Percentiles rank a stretch among this genome's conserved stretches.
These are phyloP conservation scores for Sinapis alba DNA, from an alignment of 441 rosid species.

Conservation along the genomic window DNA sequence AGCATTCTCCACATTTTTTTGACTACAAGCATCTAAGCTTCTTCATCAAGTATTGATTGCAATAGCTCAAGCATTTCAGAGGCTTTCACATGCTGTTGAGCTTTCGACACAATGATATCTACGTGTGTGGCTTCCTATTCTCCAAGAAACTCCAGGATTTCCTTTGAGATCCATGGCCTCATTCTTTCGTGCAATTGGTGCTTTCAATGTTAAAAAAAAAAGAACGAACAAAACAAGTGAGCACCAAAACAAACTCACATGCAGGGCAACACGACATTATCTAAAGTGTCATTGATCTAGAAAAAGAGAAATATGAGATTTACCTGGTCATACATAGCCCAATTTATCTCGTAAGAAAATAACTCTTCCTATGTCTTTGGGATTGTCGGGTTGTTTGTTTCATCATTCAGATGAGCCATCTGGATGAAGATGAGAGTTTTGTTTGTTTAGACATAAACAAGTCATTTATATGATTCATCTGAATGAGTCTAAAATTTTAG, in stretches of 20 bases:
- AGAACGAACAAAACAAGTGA: constrained; percentile 8
- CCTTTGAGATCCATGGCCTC: constrained; percentile 99
- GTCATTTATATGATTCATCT: too few species aligned
- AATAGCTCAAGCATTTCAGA: constrained; percentile 91
- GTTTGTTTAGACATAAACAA: too few species aligned
- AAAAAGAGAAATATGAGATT: background rate
- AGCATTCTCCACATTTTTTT: constrained; percentile 99
- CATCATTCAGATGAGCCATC: too few species aligned
- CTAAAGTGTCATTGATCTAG: background rate
- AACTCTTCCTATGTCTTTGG: constrained; percentile 97
- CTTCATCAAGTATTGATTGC: constrained; percentile 90
- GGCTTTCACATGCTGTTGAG: constrained; percentile 86
- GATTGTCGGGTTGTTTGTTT: too few species aligned
- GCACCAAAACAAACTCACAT: constrained; percentile 21
- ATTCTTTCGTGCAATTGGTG: constrained; percentile 90
- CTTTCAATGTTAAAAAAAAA: constrained; percentile 47
- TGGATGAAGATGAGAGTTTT: too few species aligned
- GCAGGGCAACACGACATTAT: background rate
- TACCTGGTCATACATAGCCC: constrained; percentile 93
- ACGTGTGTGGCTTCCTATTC: constrained; percentile 91
- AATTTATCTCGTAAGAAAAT: constrained; percentile 88
- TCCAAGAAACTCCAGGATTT: constrained; percentile 93
- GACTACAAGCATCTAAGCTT: constrained; percentile 99
- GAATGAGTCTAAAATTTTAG: too few species aligned
- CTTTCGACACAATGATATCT: constrained; percentile 84